These are phyloP conservation scores for Arctostaphylos glauca DNA, from an alignment of 148 eudicot genomes.

Conservation along the genomic window DNA sequence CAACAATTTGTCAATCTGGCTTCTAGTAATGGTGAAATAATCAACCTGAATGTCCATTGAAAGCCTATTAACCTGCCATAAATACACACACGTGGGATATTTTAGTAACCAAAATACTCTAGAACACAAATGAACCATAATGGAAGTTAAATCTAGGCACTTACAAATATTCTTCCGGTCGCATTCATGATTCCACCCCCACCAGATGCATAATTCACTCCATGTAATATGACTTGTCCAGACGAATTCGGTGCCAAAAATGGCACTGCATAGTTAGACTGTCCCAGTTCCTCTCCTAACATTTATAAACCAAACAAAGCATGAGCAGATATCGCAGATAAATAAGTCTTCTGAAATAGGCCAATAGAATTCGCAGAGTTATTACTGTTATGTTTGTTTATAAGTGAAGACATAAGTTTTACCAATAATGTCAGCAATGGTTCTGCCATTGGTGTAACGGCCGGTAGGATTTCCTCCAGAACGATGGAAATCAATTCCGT, in stretches of 20 bases:
- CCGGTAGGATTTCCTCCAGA: conserved; percentile 85
- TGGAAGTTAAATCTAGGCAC: conserved; percentile 14
- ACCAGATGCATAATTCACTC: conserved; percentile 95
- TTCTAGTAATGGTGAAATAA: conserved; percentile 81
- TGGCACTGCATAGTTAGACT: conserved; percentile 61
- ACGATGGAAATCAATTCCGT: conserved; percentile 83
- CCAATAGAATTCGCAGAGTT: not conserved
- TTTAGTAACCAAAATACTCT: not conserved
- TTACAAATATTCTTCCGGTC: conserved; percentile 88
- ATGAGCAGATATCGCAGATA: not conserved
- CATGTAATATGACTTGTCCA: conserved; percentile 64
- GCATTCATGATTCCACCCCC: conserved; percentile 93
- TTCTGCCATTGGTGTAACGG: conserved; percentile 82
- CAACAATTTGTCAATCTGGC: conserved; percentile 62
- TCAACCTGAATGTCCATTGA: conserved; percentile 94
- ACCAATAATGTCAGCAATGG: conserved; percentile 93
- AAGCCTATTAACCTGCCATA: conserved; percentile 76
- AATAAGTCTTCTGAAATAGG: not conserved
- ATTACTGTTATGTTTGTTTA: not conserved
- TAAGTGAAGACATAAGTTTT: not conserved
- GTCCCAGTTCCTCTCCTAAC: conserved; percentile 81
- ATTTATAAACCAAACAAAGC: not conserved
- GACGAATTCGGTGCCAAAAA: conserved; percentile 82
- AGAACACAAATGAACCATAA: not conserved
- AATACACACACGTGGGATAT: not conserved